Evolutionary conservation across 1,139 yeast genomes (phyloP), one percentile per base, ranked within the genome.

Genomic region (Yamadazyma friedrichii): DNA sequence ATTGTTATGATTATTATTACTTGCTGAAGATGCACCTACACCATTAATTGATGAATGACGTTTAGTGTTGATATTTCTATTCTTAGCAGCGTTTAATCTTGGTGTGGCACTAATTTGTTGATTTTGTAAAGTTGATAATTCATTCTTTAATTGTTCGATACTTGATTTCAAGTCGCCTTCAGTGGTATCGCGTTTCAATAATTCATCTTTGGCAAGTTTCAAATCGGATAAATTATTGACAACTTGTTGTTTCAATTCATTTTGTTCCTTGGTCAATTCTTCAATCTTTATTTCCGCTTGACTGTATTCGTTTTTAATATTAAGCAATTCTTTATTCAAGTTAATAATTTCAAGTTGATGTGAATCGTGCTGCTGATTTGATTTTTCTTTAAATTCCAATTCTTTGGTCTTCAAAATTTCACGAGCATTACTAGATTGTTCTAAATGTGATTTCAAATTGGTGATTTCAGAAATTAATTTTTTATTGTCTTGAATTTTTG

Each of bases 401-500:
- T 81, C 86, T 54, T 80, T 74, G 4, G 73, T 47, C 55, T 80
- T 76, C 52, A 84, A 66, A 9, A 71, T 64, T 49, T 77, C 80
- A 52, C 81, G 84, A 8, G 80, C 75, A 41, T 68, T 71, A 37
- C 78, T 73, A 9, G 86, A 77, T 48, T 79, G 87, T 31, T 74
- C 76, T 47, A 85, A 68, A 38, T 80, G 69, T 16, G 56, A 59
- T 55, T 80, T 83, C 57, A 75, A 71, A 54, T 62, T 63, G 16
- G 78, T 74, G 42, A 91, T 78, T 54, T 86, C 87, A 11, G 67
- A 65, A 49, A 79, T 74, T 56, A 91, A 72, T 46, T 75, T 76
- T 67, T 84, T 85, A 64, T 89, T 91, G 54, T 88, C 96, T 54
- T 80, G 85, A 32, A 84, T 81, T 64, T 86, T 85, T 22, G 82